Evolutionary conservation across 495 filamentous ascomycete species (phyloP), one percentile per base, ranked within the genome.

Genomic region (Aspergillus saccharolyticus): DNA sequence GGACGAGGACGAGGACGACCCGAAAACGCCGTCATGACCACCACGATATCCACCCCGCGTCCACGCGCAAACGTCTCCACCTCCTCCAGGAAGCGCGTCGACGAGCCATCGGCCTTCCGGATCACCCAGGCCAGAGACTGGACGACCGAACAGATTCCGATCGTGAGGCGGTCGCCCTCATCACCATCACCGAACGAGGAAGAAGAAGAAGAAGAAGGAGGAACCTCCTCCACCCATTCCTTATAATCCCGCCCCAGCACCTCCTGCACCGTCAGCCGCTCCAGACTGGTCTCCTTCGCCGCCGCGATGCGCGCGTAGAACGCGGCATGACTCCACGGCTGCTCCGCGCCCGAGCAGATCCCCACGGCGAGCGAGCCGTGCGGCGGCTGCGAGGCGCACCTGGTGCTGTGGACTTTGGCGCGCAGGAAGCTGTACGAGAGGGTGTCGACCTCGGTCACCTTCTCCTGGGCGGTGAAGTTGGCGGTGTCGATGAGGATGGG

Each of bases 201-300:
- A 2, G 52, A 54, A 0, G 39, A 44, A 3, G 53, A 54, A 1
- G 53, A 46, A 15, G 53, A 46, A 3, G 60, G 48, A 2, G 66
- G 54, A 0, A 52, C 64, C 63, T 90, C 64, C 63, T 90, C 91
- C 4, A 64, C 72, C 91, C 92, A 98, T 55, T 87, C 81, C 73
- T 98, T 98, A 71, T 94, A 98, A 70, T 98, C 94, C 61, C 95
- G 92, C 55, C 86, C 80, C 48, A 97, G 68, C 16, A 96, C 80
- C 59, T 97, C 95, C 3, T 81, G 69, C 56, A 94, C 66, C 2
- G 76, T 79, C 57, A 98, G 73, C 3, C 70, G 60, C 52, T 81
- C 81, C 46, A 97, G 79, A 53, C 75, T 77, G 58, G 91, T 80
- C 58, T 83, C 76, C 70, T 96, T 96, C 6, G 91, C 85, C 4